Percentiles rank a stretch among this genome's conserved stretches.
Conservation (phyloP, 164 flowering plant species). For the Stephania yunnanensis region DNA sequence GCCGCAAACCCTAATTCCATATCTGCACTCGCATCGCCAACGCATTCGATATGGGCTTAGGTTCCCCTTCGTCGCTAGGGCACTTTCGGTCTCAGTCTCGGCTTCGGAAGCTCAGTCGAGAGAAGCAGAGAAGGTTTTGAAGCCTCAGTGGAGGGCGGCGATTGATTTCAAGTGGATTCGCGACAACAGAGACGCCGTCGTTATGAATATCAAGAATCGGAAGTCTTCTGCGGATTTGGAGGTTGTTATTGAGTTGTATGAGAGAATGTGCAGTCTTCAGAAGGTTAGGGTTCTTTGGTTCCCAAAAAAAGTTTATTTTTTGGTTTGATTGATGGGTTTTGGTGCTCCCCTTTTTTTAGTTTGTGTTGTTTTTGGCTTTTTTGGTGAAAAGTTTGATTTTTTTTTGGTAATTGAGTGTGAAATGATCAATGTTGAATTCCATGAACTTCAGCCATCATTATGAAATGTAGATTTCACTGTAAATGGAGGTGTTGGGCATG, state of each 20-base stretch:
- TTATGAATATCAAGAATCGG: slow-evolving; percentile 61
- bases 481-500: too few species aligned
- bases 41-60: slow-evolving; percentile 5
- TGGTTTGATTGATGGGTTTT: not conserved
- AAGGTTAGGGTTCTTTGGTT: slow-evolving; percentile 47
- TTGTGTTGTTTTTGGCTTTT: not conserved
- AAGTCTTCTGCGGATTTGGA: slow-evolving; percentile 73
- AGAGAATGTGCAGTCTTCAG: slow-evolving; percentile 49
- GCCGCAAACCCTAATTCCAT: slow-evolving; percentile 20
- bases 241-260: slow-evolving; percentile 70
- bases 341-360: too few species aligned
- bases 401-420: not conserved
- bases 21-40: slow-evolving; percentile 10
- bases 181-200: slow-evolving; percentile 70
- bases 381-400: not conserved
- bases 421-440: too few species aligned
- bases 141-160: slow-evolving; percentile 81
- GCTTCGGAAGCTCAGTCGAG: slow-evolving; percentile 19
- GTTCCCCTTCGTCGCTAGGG: slow-evolving; percentile 21
- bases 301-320: not conserved
- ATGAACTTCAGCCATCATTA: too few species aligned
- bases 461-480: too few species aligned
- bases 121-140: slow-evolving; percentile 31
- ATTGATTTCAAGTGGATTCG: slow-evolving; percentile 93
- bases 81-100: slow-evolving; percentile 32